Conservation (phyloP, 225 moss, liverwort and hornwort genomes). For the Rhytidiadelphus loreus region DNA sequence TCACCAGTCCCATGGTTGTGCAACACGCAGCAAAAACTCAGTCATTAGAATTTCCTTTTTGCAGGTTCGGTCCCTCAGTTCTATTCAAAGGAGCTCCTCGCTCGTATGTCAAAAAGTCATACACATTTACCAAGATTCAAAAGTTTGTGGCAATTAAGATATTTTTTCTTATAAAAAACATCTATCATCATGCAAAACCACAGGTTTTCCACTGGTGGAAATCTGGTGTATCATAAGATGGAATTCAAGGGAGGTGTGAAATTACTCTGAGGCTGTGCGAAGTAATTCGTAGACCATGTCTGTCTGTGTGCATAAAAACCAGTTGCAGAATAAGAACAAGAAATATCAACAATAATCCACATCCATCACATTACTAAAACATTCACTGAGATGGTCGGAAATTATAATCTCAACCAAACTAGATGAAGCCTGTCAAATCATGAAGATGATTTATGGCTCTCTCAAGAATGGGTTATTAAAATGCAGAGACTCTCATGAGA, state of each 20-base stretch:
- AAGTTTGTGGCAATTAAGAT: no score
- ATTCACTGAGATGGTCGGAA: background rate
- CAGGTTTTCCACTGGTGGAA: no score
- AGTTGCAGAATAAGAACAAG: background rate
- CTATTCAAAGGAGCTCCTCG: background rate
- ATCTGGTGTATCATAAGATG: no score
- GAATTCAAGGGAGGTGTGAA: background rate
- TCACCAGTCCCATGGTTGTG: constrained; percentile 20
- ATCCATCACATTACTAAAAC: background rate
- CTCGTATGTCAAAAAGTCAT: no score
- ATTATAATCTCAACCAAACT: no score
- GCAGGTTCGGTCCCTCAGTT: background rate
- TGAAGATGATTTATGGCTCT: background rate
- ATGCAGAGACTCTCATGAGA: background rate
- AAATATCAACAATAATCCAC: background rate
- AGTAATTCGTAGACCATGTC: constrained; percentile 97
- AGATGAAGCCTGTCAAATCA: background rate
- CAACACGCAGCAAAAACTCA: background rate
- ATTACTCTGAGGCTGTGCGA: constrained; percentile 70
- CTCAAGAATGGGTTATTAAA: background rate
- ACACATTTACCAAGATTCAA: no score
- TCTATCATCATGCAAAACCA: no score
- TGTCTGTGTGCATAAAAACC: constrained; percentile 41
- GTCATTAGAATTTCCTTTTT: background rate
- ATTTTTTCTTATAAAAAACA: no score